These are phyloP conservation scores for Termitomyces sp. DNA, from an alignment of 768 basidiomycete genomes.

Conservation along the genomic window DNA sequence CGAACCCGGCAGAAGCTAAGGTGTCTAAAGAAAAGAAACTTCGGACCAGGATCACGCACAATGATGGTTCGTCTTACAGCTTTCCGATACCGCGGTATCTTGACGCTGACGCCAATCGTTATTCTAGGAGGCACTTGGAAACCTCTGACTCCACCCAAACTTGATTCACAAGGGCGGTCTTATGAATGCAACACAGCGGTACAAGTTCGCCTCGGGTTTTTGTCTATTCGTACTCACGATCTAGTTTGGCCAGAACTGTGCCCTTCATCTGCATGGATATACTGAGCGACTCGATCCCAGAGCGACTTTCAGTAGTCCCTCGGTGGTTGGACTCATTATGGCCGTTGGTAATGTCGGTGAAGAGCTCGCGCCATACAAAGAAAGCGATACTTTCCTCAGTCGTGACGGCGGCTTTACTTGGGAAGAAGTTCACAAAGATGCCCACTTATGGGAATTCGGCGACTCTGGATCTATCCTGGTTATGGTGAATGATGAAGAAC, in stretches of 20 bases:
- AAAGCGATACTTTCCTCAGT: conserved; percentile 93
- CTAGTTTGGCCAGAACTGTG: conserved; percentile 58
- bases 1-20: conserved; percentile 73
- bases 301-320: conserved; percentile 91
- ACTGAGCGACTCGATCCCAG: conserved; percentile 89
- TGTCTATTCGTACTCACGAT: neutral
- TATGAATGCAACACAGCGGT: conserved; percentile 76
- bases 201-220: conserved; percentile 13
- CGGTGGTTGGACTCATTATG: conserved; percentile 90
- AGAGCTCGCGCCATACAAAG: conserved; percentile 69
- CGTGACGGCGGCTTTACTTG: conserved; percentile 97
- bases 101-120: conserved; percentile 1
- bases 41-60: conserved; percentile 90
- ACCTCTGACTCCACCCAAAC: conserved; percentile 65
- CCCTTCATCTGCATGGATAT: conserved; percentile 91
- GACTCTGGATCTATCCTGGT: conserved; percentile 94
- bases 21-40: conserved; percentile 71
- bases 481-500: conserved; percentile 93
- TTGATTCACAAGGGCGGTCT: conserved; percentile 68
- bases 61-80: conserved; percentile 67
- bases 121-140: conserved; percentile 81
- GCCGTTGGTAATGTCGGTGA: conserved; percentile 97
- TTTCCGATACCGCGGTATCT: neutral
- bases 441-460: conserved; percentile 96
- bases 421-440: conserved; percentile 98